Evolutionary conservation across 1,139 yeast species (phyloP), one percentile per base, ranked within the genome.

Genomic region (Hyphopichia khmerensis): DNA sequence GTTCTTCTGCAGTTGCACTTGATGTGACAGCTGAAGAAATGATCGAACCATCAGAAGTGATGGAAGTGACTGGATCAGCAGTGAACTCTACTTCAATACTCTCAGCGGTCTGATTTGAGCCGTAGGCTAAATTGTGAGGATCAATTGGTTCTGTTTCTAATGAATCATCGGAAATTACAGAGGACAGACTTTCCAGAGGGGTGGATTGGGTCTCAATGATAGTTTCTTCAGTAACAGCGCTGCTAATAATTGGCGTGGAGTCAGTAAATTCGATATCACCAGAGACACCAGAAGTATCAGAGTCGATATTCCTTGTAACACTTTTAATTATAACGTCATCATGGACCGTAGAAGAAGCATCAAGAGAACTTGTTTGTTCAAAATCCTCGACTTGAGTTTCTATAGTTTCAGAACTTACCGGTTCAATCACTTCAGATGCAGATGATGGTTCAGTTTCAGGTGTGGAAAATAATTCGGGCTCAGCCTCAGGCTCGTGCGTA

Each of bases 231-330:
- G 9, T 36, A 15, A 36, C 33, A 14, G 40, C 40, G 3, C 21
- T 32, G 4, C 26, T 24, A 19, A 39, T 39, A 11, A 29, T n/a
- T 4, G 38, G 34, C n/a, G 41, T 39, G 2, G 33, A 26, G 9
- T 11, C 21, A 19, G 19, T 15, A 27, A 39, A 39, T 10, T 21
- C 33, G 11, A 45, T 33, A 40, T 42, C 39, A 15, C 42, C 42
- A 15, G 44, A 36, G 6, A 39, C 39, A 15, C 43, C 43, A 30
- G 46, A 41, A 8, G 36, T 37, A 17, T 38, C 43, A 3, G 36
- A 1, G 19, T 50, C 55, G 34, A 60, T 41, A 41, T 55, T 47
- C 40, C 47, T 52, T 18, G 62, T 56, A 21, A 55, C 56, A 43
- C 59, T 56, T 30, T 48, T 44, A 34, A 59, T 33, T 13, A 35